Conservation (phyloP, 2,329 filamentous ascomycete species). For the Calonectria fujianensis region DNA sequence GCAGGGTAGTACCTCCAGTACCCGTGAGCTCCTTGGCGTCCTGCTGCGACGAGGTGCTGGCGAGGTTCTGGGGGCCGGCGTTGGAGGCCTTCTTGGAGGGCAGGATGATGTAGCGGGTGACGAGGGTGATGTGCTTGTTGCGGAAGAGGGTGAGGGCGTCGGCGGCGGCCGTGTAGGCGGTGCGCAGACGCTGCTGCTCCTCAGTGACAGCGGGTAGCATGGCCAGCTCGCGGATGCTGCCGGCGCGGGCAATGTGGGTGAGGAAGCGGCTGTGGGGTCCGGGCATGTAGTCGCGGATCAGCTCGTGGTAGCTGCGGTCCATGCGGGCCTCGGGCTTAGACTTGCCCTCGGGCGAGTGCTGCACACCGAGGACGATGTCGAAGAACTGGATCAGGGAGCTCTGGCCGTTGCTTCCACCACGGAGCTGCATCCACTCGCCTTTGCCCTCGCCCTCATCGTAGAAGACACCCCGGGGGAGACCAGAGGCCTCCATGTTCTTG, state of each 20-base stretch:
- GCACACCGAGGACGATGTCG: constrained; percentile 88
- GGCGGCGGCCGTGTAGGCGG: constrained; percentile 81
- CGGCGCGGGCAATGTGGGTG: constrained; percentile 78
- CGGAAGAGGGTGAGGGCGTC: constrained; percentile 85
- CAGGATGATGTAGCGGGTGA: constrained; percentile 91
- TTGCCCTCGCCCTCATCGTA: constrained; percentile 84
- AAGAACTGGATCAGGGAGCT: constrained; percentile 95
- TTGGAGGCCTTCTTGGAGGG: constrained; percentile 73
- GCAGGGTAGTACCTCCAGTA: constrained; percentile 89
- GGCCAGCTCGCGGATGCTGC: constrained; percentile 85
- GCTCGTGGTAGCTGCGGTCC: constrained; percentile 68
- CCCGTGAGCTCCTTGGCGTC: constrained; percentile 77
- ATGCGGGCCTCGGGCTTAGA: constrained; percentile 45
- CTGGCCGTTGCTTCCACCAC: constrained; percentile 96
- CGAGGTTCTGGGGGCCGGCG: constrained; percentile 62
- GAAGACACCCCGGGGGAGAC: constrained; percentile 87
- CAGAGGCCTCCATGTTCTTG: constrained; percentile 92
- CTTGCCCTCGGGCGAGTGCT: constrained; percentile 75
- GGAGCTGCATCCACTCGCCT: constrained; percentile 83
- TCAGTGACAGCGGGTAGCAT: constrained; percentile 70
- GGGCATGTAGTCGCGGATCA: constrained; percentile 95
- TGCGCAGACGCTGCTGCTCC: constrained; percentile 66
- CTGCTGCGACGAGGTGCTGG: constrained; percentile 65
- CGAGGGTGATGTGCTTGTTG: constrained; percentile 92
- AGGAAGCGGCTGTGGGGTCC: constrained; percentile 88